These are phyloP conservation scores for Terfezia boudieri DNA, from an alignment of 495 filamentous ascomycete genomes.

Conservation along the genomic window DNA sequence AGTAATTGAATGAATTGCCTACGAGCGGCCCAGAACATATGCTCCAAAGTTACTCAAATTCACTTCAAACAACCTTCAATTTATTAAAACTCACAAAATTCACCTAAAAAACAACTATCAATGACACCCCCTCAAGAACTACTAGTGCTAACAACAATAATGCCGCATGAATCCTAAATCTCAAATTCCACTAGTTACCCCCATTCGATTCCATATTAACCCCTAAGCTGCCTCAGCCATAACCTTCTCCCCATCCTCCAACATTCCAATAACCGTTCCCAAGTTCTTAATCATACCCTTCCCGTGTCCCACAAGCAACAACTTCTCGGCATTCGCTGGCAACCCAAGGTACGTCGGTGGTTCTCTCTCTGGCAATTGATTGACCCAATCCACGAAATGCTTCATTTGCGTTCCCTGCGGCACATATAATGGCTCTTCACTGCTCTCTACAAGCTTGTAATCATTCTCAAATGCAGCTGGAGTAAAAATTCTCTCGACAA, in stretches of 20 bases:
- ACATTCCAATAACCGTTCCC: constrained; percentile 53
- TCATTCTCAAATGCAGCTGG: constrained; percentile 75
- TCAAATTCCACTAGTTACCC: no score
- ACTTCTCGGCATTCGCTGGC: constrained; percentile 89
- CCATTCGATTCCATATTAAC: no score
- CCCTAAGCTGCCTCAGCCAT: constrained; percentile 36
- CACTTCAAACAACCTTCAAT: no score
- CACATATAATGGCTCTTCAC: constrained; percentile 42
- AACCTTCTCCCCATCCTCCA: constrained; percentile 87
- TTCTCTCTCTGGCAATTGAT: constrained; percentile 77
- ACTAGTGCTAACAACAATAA: no score
- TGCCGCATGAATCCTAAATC: no score
- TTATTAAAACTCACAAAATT: no score
- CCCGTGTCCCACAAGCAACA: constrained; percentile 77
- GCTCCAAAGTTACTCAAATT: no score
- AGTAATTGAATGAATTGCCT: no score
- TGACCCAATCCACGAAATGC: constrained; percentile 83
- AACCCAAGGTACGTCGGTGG: constrained; percentile 92
- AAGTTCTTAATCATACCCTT: constrained; percentile 66
- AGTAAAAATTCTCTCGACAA: constrained; percentile 60
- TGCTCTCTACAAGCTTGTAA: constrained; percentile 52
- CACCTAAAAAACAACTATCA: no score
- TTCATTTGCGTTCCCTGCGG: constrained; percentile 58
- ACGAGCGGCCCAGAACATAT: no score
- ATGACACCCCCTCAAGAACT: no score